These are phyloP conservation scores for Teratosphaeria viscida DNA, from an alignment of 2,329 filamentous ascomycete species.

Conservation along the genomic window DNA sequence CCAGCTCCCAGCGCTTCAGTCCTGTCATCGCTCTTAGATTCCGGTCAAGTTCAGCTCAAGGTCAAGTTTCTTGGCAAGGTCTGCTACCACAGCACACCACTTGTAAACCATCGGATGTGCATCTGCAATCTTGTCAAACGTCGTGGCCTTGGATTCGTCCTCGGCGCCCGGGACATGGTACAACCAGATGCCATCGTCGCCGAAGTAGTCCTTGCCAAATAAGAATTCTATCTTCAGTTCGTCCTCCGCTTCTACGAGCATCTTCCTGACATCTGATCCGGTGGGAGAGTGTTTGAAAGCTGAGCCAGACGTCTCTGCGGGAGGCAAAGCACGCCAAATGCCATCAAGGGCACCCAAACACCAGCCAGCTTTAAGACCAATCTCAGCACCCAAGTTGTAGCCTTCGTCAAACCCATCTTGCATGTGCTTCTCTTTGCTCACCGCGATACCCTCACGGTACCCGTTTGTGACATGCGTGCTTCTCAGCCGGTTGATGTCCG, in stretches of 20 bases:
- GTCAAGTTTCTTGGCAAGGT: conserved; percentile 5
- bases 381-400: conserved; percentile 68
- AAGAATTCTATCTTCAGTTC: conserved; percentile 44
- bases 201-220: conserved; percentile 58
- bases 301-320: conserved; percentile 5
- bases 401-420: conserved; percentile 90
- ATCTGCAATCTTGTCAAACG: conserved; percentile 53
- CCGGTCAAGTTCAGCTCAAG: conserved; percentile 3
- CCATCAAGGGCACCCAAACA: conserved; percentile 71
- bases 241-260: conserved; percentile 27
- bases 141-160: conserved; percentile 32
- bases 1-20: neutral
- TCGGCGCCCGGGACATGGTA: conserved; percentile 39
- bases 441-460: conserved; percentile 77
- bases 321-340: conserved; percentile 28
- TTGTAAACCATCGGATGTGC: conserved; percentile 56
- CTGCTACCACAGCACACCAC: conserved; percentile 40
- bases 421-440: conserved; percentile 63
- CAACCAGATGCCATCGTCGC: conserved; percentile 59
- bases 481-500: conserved; percentile 66
- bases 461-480: conserved; percentile 72
- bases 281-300: conserved; percentile 11
- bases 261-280: conserved; percentile 2
- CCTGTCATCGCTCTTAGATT: neutral
- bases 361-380: conserved; percentile 65